Conservation (phyloP, 202 grass and related monocot genomes). For the Saccharum hybrid region DNA sequence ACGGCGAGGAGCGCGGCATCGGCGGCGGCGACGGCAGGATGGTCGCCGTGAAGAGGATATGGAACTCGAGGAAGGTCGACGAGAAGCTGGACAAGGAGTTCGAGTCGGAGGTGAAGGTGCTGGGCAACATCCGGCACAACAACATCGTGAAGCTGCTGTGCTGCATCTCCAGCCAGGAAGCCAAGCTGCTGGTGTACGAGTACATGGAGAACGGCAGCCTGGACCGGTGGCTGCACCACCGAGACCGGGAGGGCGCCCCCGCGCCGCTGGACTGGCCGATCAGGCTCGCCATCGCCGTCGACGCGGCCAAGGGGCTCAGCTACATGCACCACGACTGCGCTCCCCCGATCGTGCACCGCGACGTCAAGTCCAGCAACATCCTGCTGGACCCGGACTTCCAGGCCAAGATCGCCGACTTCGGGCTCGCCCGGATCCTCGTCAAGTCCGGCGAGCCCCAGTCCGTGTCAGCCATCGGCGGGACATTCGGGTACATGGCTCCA, state of each 20-base stretch:
- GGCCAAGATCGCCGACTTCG: conserved; percentile 96
- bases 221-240: conserved; percentile 76
- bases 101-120: conserved; percentile 71
- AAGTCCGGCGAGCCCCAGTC: conserved; percentile 68
- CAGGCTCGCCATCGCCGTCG: conserved; percentile 70
- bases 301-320: conserved; percentile 64
- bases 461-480: conserved; percentile 64
- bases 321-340: conserved; percentile 85
- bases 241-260: conserved; percentile 48
- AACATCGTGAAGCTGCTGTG: conserved; percentile 90
- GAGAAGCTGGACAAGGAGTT: conserved; percentile 75
- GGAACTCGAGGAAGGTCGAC: conserved; percentile 54
- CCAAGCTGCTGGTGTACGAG: conserved; percentile 78
- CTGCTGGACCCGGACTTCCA: conserved; percentile 67
- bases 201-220: conserved; percentile 90
- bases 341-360: conserved; percentile 68
- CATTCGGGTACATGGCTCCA: conserved; percentile 94
- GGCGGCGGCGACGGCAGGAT: neutral
- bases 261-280: conserved; percentile 70
- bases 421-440: conserved; percentile 67
- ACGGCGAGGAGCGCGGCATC: conserved; percentile 3
- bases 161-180: conserved; percentile 71
- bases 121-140: conserved; percentile 78
- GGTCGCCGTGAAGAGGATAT: conserved; percentile 86
- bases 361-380: conserved; percentile 96